Evolutionary conservation across 2,329 filamentous ascomycete genomes (phyloP), one percentile per base, ranked within the genome.

Genomic region (Lasiodiplodia theobromae): DNA sequence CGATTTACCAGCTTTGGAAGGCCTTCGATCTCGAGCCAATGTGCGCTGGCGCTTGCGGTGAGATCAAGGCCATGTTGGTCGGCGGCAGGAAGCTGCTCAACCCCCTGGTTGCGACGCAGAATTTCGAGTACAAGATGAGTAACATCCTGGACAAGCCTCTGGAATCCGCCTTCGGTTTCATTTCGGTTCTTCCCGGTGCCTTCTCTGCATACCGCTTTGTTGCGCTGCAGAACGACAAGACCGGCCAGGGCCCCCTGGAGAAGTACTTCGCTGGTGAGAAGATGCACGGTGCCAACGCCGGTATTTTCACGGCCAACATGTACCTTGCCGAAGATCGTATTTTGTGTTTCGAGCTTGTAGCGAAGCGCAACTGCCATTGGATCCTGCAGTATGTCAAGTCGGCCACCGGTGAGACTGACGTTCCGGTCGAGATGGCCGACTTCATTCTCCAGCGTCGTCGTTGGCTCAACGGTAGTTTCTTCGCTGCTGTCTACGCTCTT

Each of bases 41-140:
- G 91, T 98, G 96, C 78, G 96, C 92, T 73, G 96, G 96, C 74
- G 95, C 96, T 74, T 99, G 96, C 80, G 96, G 96, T 81, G 96
- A 99, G 80, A 99, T 99, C 85, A 98, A 99, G 82, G 95, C 95
- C 72, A 97, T 98, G 94, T 85, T 98, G 82, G 91, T 91, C 31
- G 89, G 88, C 69, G 94, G 95, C 71, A 95, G 92, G 80, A 94
- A 96, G 75, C 87, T 99, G 44, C 79, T 97, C 72, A 99, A 98
- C 76, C 96, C 96, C 0, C 87, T 99, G 4, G 92, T 99, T 25
- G 96, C 96, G 2, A 94, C 94, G 0, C 96, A 99, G 76, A 99
- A 99, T 77, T 99, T 99, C 75, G 96, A 99, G 83, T 99, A 99
- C 87, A 99, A 99, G 86, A 97, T 99, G 92, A 97, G 93, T 80